Evolutionary conservation across 2,329 filamentous ascomycete genomes (phyloP).

Genomic region (Diplodia mutila): DNA sequence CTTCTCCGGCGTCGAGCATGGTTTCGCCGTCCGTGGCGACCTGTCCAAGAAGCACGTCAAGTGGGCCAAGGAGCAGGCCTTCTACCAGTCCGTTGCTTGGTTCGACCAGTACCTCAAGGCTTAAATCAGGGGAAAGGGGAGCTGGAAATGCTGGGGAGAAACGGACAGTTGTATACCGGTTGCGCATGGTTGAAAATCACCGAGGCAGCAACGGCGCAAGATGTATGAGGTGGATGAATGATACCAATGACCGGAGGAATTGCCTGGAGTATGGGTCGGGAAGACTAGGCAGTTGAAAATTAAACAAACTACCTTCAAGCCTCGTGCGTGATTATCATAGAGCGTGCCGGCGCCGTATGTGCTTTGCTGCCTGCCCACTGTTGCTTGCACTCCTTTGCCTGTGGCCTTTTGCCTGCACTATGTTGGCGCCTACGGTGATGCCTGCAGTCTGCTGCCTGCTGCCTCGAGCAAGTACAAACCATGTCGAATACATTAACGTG

Average conservation of each 20-base stretch:
- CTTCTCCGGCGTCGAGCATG: slow-evolving; percentile 72
- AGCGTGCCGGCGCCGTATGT: too few species aligned
- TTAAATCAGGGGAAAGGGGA: slow-evolving; percentile 14
- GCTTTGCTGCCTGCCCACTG: too few species aligned
- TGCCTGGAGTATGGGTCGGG: background rate
- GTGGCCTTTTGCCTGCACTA: too few species aligned
- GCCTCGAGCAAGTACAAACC: too few species aligned
- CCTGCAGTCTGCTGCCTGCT: too few species aligned
- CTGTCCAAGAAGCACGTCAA: slow-evolving; percentile 58
- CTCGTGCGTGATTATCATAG: background rate
- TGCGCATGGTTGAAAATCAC: background rate
- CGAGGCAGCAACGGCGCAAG: background rate
- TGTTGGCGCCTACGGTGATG: too few species aligned
- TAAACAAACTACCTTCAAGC: background rate
- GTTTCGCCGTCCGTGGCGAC: slow-evolving; percentile 74
- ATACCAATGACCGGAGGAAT: background rate
- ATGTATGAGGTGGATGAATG: background rate
- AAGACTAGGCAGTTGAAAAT: background rate
- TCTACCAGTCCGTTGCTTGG: slow-evolving; percentile 76
- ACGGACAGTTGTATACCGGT: too few species aligned
- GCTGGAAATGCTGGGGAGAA: too few species aligned
- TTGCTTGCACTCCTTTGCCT: too few species aligned
- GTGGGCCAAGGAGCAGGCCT: slow-evolving; percentile 81
- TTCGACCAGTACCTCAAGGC: slow-evolving; percentile 66
- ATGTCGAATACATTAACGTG: too few species aligned